Evolutionary conservation across 352 stramenopile species (phyloP), one percentile per base, ranked within the genome.

Genomic region (Globisporangium echinulatum): DNA sequence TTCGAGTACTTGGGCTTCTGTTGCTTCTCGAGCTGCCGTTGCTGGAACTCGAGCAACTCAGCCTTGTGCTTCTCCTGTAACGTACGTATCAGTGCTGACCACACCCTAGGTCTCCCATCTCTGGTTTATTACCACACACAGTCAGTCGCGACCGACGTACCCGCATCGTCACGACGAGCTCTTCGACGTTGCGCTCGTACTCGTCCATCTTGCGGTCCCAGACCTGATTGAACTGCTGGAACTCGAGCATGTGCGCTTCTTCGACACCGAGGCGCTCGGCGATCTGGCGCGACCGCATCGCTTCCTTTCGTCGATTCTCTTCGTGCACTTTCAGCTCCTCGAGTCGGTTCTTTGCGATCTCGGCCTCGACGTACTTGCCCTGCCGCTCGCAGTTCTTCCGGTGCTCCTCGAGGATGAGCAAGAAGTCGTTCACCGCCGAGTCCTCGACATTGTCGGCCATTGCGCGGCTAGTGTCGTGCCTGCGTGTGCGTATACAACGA

Each of bases 191-290:
- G 59, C 80, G 70, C 61, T 98, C 91, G 66, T 98, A 98, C 52
- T 98, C 94, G 50, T 91, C 76, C 82, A 98, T 98, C 70, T 97
- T 98, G 59, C 94, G 87, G 66, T 98, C 94, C 96, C 96, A 98
- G 43, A 96, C 78, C 44, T 93, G 74, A 75, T 98, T 98, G 62
- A 98, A 98, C 70, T 98, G 91, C 77, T 98, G 94, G 66, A 98
- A 98, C 78, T 99, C 95, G 50, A 98, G 85, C 93, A 98, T 98
- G 71, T 98, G 95, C n/a, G 95, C 92, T 66, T 99, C 96, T 62
- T 99, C 94, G 11, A 99, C 88, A 37, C 92, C 95, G 4, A 98
- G 68, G 4, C 90, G 80, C 64, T 99, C 96, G 37, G 93, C 90
- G 49, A 98, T 97, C 70, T 98, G 94, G 51, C 94, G 77, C 25